These are phyloP conservation scores for Logfia minima DNA, from an alignment of 129 eudicot genomes.

Conservation along the genomic window DNA sequence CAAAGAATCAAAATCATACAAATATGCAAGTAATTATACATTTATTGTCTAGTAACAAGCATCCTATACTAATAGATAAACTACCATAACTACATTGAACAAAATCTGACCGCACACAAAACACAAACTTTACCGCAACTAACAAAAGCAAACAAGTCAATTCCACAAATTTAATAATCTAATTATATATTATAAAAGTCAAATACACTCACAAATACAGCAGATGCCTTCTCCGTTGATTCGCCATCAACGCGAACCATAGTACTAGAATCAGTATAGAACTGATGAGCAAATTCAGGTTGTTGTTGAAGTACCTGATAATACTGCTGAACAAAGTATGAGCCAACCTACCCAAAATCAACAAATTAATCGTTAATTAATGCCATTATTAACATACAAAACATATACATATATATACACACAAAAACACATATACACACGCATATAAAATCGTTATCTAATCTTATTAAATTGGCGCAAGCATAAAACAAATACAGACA, in stretches of 20 bases:
- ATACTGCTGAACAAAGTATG: slow-evolving; percentile 77
- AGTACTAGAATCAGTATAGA: slow-evolving; percentile 72
- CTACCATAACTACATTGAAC: neutral
- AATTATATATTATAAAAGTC: neutral
- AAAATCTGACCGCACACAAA: neutral
- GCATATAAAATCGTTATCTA: neutral
- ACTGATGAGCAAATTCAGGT: slow-evolving; percentile 70
- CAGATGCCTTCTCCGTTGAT: slow-evolving; percentile 46
- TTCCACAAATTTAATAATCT: neutral
- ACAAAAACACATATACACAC: neutral
- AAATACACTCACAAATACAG: slow-evolving; percentile 45
- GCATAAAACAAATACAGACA: neutral
- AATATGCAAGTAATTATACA: neutral
- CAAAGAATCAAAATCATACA: neutral
- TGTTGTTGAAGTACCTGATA: slow-evolving; percentile 75
- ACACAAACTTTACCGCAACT: neutral
- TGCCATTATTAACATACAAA: neutral
- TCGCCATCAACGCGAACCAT: slow-evolving; percentile 79
- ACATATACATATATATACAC: neutral
- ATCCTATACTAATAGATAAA: neutral
- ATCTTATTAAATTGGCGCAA: neutral
- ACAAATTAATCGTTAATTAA: neutral
- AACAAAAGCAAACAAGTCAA: neutral
- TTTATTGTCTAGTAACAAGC: neutral
- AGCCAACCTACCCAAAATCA: slow-evolving; percentile 56